Conservation (phyloP, 495 filamentous ascomycete species). For the Hypoxylon trugodes region DNA sequence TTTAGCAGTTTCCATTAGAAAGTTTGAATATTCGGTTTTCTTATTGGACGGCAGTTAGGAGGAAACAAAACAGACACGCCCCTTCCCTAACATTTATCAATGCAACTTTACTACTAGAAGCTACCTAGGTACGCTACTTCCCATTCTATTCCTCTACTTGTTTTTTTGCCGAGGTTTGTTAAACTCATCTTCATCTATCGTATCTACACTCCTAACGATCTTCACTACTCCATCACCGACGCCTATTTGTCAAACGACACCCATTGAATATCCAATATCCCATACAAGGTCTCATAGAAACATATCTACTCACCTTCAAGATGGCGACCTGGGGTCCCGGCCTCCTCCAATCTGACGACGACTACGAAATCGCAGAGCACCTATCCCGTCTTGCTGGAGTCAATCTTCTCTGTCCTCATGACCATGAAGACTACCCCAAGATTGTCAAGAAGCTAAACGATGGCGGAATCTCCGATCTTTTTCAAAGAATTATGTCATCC, state of each 20-base stretch:
- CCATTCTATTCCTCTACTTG: background rate
- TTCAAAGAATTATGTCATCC: conserved; percentile 22
- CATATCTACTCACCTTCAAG: background rate
- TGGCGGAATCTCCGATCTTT: conserved; percentile 20
- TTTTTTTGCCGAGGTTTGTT: background rate
- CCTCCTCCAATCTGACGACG: conserved; percentile 33
- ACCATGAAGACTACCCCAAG: background rate
- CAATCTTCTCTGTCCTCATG: background rate
- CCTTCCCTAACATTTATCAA: no score
- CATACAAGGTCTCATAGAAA: background rate
- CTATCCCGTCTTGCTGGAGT: conserved; percentile 18
- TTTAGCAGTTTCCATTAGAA: no score
- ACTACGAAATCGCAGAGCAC: conserved; percentile 25
- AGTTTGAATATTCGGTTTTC: no score
- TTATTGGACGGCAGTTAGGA: no score
- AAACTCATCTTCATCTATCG: background rate
- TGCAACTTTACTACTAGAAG: no score
- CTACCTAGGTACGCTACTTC: no score
- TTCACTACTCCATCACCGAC: background rate
- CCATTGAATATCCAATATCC: background rate
- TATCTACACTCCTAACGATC: no score
- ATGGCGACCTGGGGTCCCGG: conserved; percentile 38
- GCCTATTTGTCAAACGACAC: background rate
- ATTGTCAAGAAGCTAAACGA: conserved; percentile 17
- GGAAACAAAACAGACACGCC: no score